Conservation (phyloP, 2,329 filamentous ascomycete species). For the Fusarium duplospermum region DNA sequence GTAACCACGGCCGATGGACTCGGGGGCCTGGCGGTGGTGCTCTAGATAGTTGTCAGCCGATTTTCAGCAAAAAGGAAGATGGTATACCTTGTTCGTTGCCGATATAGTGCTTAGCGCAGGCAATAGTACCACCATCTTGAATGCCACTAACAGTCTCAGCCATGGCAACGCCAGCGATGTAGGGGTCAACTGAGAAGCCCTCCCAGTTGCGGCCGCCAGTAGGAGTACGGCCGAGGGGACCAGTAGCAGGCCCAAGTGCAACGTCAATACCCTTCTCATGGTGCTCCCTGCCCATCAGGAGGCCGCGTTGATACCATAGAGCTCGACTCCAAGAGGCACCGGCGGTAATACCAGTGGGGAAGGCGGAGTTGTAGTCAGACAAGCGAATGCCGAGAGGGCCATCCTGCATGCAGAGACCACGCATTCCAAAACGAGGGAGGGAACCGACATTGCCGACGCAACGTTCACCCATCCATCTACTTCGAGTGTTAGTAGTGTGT, state of each 20-base stretch:
- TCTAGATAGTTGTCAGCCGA: constrained; percentile 54
- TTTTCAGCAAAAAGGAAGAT: background rate
- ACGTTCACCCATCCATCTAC: constrained; percentile 65
- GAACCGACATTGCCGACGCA: constrained; percentile 83
- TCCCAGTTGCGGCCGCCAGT: constrained; percentile 72
- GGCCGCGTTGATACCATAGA: constrained; percentile 68
- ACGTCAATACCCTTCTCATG: constrained; percentile 82
- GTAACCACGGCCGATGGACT: constrained; percentile 65
- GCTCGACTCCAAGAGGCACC: constrained; percentile 85
- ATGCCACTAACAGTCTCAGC: constrained; percentile 82
- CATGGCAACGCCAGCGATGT: constrained; percentile 78
- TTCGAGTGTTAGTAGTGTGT: background rate
- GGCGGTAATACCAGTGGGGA: constrained; percentile 80
- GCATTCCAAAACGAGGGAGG: constrained; percentile 76
- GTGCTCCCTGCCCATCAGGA: constrained; percentile 69
- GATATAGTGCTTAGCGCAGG: constrained; percentile 83
- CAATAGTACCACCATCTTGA: constrained; percentile 84
- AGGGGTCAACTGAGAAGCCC: constrained; percentile 77
- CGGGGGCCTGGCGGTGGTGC: constrained; percentile 74
- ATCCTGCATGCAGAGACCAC: constrained; percentile 86
- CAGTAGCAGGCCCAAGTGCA: constrained; percentile 65
- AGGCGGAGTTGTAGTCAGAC: constrained; percentile 83
- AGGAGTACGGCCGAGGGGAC: constrained; percentile 60
- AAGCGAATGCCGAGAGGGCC: constrained; percentile 83
- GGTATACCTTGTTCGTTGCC: constrained; percentile 73